phyloP scores from a whole-genome alignment of 257 asterid genomes.

The Solanum lycopersicoides region DNA sequence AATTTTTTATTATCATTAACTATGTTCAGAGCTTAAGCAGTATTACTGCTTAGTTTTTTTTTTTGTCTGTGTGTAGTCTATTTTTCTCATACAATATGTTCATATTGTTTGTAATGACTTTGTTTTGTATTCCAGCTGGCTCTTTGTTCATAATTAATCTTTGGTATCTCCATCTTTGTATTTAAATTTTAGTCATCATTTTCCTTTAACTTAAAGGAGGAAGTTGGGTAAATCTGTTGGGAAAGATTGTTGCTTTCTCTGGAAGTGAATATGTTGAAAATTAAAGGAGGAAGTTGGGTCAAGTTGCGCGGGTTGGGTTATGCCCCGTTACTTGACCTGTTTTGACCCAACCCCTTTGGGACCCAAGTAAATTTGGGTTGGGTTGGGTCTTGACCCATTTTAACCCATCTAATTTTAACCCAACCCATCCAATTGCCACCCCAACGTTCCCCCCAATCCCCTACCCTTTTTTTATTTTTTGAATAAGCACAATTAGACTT shows the following conservation, averaged over 20 bases:
- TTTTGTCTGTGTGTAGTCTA: neutral
- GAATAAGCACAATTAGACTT: neutral
- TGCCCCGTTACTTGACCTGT: neutral
- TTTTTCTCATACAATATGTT: neutral
- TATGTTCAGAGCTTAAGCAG: slow-evolving; percentile 58
- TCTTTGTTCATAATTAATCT: neutral
- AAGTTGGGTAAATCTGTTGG: neutral
- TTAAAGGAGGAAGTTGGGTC: neutral
- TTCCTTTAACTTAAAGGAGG: neutral
- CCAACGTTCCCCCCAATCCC: neutral
- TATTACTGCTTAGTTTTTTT: neutral
- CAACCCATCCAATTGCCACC: neutral
- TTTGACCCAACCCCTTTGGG: neutral
- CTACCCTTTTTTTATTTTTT: neutral
- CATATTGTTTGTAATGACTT: neutral
- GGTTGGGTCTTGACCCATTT: neutral
- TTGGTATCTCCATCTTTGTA: neutral
- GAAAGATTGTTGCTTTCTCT: neutral
- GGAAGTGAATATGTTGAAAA: neutral
- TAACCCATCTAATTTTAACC: neutral
- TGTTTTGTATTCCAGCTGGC: neutral
- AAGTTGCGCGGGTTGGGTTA: neutral
- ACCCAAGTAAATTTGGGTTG: neutral
- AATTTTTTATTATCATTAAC: neutral
- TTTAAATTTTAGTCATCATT: neutral